phyloP scores from a whole-genome alignment of 495 filamentous ascomycete genomes.

The Cetradonia linearis region DNA sequence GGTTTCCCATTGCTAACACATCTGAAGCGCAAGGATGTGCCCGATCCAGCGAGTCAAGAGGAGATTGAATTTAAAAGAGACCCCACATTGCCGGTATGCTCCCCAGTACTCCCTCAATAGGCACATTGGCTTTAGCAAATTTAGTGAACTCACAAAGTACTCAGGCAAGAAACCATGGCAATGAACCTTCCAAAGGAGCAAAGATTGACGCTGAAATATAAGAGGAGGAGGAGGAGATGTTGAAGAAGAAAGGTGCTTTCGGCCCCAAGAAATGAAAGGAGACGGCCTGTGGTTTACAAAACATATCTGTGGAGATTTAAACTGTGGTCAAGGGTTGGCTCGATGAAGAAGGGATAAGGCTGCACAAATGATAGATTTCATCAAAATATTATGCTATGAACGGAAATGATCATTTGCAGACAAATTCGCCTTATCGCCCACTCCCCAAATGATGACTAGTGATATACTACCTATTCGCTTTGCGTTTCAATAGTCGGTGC shows the following conservation, averaged over 20 bases:
- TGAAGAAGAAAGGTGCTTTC: slow-evolving; percentile 49
- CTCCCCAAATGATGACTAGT: background rate
- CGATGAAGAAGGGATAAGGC: background rate
- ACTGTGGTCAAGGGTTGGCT: background rate
- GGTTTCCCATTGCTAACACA: slow-evolving; percentile 13
- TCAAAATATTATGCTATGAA: background rate
- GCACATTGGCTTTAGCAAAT: background rate
- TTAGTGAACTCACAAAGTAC: background rate
- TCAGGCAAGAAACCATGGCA: slow-evolving; percentile 61
- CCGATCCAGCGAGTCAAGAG: slow-evolving; percentile 38
- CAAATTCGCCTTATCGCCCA: background rate
- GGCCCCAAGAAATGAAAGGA: slow-evolving; percentile 20
- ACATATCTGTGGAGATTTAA: background rate
- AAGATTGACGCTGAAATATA: slow-evolving; percentile 60
- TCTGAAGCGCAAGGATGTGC: slow-evolving; percentile 32
- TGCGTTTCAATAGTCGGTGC: too few relatives aligned
- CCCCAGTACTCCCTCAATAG: background rate
- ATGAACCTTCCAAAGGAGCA: slow-evolving; percentile 60
- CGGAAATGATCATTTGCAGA: background rate
- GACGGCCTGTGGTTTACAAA: background rate
- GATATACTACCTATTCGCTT: too few relatives aligned
- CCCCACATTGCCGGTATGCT: slow-evolving; percentile 56
- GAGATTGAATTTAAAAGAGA: slow-evolving; percentile 51
- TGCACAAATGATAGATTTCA: background rate
- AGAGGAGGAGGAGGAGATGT: slow-evolving; percentile 55